Evolutionary conservation across 2,329 filamentous ascomycete genomes (phyloP), one percentile per base, ranked within the genome.

Genomic region (Diaporthe helianthi): DNA sequence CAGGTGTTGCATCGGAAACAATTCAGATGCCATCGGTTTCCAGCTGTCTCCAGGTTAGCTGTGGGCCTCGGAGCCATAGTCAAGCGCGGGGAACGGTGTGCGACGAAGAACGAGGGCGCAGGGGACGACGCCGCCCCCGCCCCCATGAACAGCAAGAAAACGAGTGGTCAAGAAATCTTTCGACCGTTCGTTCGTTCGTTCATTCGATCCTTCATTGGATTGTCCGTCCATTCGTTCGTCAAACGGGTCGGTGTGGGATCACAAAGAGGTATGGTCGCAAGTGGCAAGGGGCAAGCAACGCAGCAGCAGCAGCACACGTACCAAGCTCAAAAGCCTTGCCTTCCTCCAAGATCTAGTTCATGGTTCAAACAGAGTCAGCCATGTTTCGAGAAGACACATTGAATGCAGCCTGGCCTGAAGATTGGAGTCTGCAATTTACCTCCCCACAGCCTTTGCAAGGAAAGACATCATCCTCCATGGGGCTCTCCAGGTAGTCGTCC

Each of bases 1-100:
- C 95, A 99, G 68, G 93, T 97, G 80, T 97, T 96, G 86, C 95
- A 98, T 79, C 94, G 92, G 83, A 99, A 99, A 85, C 96, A 99
- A 83, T 98, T 93, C 77, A 99, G 93, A 85, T 99, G 96, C 96
- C 95, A 98, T 87, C 95, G 89, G 80, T 97, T 96, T 73, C 94
- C 94, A 79, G 95, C 94, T 97, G 75, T 68, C 29, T 38, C 51
- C 65, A 61, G 51, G 69, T 76, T 68, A 78, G 67, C 69, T 31
- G 51, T 63, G 49, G 41, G 64, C 73, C 74, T 46, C 24, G 47
- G 38, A 71, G 70, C 54, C 69, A 71, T 72, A 53, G 65, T 70
- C 46, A 68, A 51, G 65, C 65, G 26, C 49, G 53, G 38, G 26
- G 44, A 19, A 17, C 36, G 41, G 19, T 46, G 53, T 69, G 54